phyloP scores from a whole-genome alignment of 805 yeast species.

The Lachancea nothofagi region DNA sequence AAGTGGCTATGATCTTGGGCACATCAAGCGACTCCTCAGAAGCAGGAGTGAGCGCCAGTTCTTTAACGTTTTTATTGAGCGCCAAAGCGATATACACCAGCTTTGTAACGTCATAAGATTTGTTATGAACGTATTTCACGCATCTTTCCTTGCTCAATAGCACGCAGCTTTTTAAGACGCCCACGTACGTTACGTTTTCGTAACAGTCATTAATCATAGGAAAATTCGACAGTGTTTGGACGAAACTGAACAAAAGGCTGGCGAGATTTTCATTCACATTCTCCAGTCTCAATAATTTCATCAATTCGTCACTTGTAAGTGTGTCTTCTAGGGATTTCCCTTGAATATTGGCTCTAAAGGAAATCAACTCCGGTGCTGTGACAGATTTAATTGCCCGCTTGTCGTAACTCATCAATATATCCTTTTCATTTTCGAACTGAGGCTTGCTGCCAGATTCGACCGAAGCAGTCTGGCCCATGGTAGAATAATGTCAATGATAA shows the following conservation, averaged over 20 bases:
- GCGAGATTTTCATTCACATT: conserved; percentile 28
- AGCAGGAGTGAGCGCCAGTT: conserved; percentile 11
- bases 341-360: conserved; percentile 21
- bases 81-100: conserved; percentile 46
- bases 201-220: conserved; percentile 42
- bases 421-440: conserved; percentile 9
- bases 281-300: conserved; percentile 36
- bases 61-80: conserved; percentile 16
- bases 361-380: conserved; percentile 21
- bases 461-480: conserved; percentile 27
- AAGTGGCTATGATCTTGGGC: conserved; percentile 31
- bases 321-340: conserved; percentile 22
- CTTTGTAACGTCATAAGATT: conserved; percentile 37
- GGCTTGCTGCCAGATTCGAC: background rate
- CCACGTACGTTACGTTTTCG: conserved; percentile 34
- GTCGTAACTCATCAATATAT: conserved; percentile 15
- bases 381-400: conserved; percentile 17
- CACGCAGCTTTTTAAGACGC: conserved; percentile 40
- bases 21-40: conserved; percentile 15
- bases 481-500: too few species aligned
- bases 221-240: conserved; percentile 42
- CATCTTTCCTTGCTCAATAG: conserved; percentile 42
- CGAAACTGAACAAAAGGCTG: conserved; percentile 36
- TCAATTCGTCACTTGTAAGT: conserved; percentile 28
- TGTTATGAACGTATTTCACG: conserved; percentile 31